Evolutionary conservation across 2,329 filamentous ascomycete genomes (phyloP).

Genomic region (Boeremia exigua): DNA sequence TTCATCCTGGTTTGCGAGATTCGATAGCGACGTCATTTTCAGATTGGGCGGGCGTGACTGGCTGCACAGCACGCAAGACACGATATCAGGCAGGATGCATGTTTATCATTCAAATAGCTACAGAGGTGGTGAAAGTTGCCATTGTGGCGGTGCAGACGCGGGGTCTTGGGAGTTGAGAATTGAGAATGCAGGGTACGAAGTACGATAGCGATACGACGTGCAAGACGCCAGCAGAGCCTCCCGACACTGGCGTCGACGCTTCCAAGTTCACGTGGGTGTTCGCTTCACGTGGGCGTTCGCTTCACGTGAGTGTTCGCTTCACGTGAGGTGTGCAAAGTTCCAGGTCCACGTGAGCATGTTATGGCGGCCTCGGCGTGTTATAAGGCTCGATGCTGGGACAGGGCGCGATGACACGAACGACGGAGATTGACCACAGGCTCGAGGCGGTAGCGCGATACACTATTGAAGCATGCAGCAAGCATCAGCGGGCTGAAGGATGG

Average conservation of each 20-base stretch:
- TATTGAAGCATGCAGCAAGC: constrained; percentile 1
- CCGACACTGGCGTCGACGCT: too few relatives aligned
- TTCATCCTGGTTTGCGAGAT: constrained; percentile 23
- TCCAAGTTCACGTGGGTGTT: too few relatives aligned
- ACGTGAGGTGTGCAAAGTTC: not conserved
- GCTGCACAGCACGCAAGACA: constrained; percentile 11
- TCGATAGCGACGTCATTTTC: constrained; percentile 30
- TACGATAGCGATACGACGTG: constrained; percentile 8
- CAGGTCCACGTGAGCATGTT: not conserved
- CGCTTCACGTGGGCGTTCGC: not conserved
- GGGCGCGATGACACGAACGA: not conserved
- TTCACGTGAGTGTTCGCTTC: not conserved
- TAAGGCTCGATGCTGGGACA: too few relatives aligned
- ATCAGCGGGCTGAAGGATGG: not conserved
- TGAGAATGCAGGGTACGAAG: constrained; percentile 2
- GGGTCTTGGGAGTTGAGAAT: constrained; percentile 6
- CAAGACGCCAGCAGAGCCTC: too few relatives aligned
- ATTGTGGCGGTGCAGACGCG: constrained; percentile 16
- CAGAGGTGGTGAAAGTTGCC: not conserved
- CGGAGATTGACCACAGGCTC: too few relatives aligned
- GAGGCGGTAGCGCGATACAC: not conserved
- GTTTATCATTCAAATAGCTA: constrained; percentile 6
- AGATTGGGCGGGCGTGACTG: constrained; percentile 16
- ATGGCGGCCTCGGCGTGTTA: too few relatives aligned
- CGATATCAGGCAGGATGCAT: constrained; percentile 12